phyloP scores from a whole-genome alignment of 768 basidiomycete species.

The Podaxis carcinomalis region DNA sequence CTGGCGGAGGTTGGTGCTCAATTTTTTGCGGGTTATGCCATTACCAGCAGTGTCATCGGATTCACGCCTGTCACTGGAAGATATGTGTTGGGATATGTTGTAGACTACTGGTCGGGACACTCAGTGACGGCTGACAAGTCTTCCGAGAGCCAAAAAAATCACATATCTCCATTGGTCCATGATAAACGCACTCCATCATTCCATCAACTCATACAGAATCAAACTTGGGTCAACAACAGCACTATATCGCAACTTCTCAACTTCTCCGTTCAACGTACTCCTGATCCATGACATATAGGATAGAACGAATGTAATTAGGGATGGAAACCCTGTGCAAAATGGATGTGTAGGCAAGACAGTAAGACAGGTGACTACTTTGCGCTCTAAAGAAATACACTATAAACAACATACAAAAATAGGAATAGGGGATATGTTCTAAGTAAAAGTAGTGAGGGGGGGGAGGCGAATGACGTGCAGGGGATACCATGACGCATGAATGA shows the following conservation, averaged over 20 bases:
- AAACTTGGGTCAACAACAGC: not conserved
- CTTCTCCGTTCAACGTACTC: not conserved
- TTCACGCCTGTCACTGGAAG: not conserved
- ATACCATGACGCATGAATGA: not conserved
- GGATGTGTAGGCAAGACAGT: not conserved
- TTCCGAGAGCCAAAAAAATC: not conserved
- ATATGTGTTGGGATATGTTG: not conserved
- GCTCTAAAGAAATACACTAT: constrained; percentile 3
- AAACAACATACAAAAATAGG: not conserved
- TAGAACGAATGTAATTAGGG: not conserved
- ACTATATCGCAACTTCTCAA: not conserved
- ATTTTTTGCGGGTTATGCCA: not conserved
- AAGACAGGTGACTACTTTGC: not conserved
- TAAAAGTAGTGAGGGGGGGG: not conserved
- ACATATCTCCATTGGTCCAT: not conserved
- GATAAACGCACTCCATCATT: too few relatives aligned
- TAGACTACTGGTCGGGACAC: too few relatives aligned
- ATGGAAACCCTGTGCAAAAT: constrained; percentile 1
- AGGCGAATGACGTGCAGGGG: not conserved
- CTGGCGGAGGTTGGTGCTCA: not conserved
- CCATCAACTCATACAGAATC: not conserved
- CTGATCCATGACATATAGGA: not conserved
- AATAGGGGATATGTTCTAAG: not conserved
- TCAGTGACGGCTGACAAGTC: too few relatives aligned
- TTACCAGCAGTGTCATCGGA: not conserved